Evolutionary conservation across 2,329 filamentous ascomycete genomes (phyloP).

Genomic region (Sclerotinia sclerotiorum): DNA sequence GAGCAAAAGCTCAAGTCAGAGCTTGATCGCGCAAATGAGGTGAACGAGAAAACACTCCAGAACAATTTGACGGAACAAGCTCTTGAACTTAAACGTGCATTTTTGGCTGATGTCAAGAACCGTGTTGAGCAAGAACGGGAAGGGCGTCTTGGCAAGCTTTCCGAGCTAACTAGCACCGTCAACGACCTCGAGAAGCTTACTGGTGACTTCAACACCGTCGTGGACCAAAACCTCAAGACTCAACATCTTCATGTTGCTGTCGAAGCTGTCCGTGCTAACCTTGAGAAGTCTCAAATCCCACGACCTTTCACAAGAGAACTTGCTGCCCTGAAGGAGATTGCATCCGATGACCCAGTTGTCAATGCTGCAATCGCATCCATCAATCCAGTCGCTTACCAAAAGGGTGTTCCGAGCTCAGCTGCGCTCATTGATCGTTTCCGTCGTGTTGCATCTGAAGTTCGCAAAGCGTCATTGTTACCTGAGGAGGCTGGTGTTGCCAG

Average conservation of each 20-base stretch:
- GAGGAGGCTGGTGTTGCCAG: slow-evolving; percentile 93
- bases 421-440: slow-evolving; percentile 96
- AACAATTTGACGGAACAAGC: slow-evolving; percentile 91
- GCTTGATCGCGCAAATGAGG: slow-evolving; percentile 72
- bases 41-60: slow-evolving; percentile 78
- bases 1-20: slow-evolving; percentile 77
- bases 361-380: slow-evolving; percentile 95
- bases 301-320: slow-evolving; percentile 89
- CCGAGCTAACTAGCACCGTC: slow-evolving; percentile 75
- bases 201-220: slow-evolving; percentile 82
- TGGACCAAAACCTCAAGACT: slow-evolving; percentile 87
- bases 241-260: slow-evolving; percentile 96
- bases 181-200: slow-evolving; percentile 84
- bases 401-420: slow-evolving; percentile 77
- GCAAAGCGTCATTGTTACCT: slow-evolving; percentile 89
- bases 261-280: slow-evolving; percentile 82
- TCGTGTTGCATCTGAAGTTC: slow-evolving; percentile 84
- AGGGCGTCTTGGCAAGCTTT: slow-evolving; percentile 81
- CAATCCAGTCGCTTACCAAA: slow-evolving; percentile 90
- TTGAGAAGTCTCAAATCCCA: slow-evolving; percentile 72
- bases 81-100: slow-evolving; percentile 81
- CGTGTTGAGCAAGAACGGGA: slow-evolving; percentile 87
- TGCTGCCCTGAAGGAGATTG: slow-evolving; percentile 90
- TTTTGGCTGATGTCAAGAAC: slow-evolving; percentile 72
- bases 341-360: slow-evolving; percentile 79